These are phyloP conservation scores for Aspergillus panamensis DNA, from an alignment of 495 filamentous ascomycete species.

Conservation along the genomic window DNA sequence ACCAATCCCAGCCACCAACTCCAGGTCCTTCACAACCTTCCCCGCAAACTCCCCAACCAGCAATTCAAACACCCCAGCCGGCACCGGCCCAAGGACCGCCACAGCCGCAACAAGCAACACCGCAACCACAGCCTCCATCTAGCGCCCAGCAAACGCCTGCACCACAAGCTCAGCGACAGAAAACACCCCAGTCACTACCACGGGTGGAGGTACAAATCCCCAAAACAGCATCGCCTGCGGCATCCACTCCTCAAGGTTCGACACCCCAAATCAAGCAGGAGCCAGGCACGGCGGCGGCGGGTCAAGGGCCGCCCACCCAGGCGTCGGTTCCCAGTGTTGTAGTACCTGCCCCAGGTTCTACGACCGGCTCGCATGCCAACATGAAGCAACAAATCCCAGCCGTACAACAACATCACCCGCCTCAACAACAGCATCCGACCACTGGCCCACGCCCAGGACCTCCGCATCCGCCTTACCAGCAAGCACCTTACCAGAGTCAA, in stretches of 20 bases:
- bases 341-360: constrained; percentile 22
- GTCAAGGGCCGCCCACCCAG: constrained; percentile 20
- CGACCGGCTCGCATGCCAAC: constrained; percentile 2
- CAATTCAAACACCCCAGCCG: constrained; percentile 5
- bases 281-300: constrained; percentile 15
- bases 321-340: constrained; percentile 23
- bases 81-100: constrained; percentile 9
- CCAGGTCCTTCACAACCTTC: constrained; percentile 14
- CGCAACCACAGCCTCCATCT: constrained; percentile 16
- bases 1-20: constrained; percentile 9
- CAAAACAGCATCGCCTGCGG: constrained; percentile 31
- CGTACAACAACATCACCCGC: constrained; percentile 8
- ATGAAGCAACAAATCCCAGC: constrained; percentile 12
- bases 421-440: constrained; percentile 25
- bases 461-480: constrained; percentile 32
- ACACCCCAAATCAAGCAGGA: constrained; percentile 37
- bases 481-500: constrained; percentile 30
- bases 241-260: constrained; percentile 26
- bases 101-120: constrained; percentile 13
- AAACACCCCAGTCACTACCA: constrained; percentile 25
- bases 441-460: constrained; percentile 27
- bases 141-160: constrained; percentile 11
- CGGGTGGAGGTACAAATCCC: constrained; percentile 28
- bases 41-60: constrained; percentile 12
- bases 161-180: constrained; percentile 23